These are phyloP conservation scores for Clitoria ternatea DNA, from an alignment of 306 rosid species.

Conservation along the genomic window DNA sequence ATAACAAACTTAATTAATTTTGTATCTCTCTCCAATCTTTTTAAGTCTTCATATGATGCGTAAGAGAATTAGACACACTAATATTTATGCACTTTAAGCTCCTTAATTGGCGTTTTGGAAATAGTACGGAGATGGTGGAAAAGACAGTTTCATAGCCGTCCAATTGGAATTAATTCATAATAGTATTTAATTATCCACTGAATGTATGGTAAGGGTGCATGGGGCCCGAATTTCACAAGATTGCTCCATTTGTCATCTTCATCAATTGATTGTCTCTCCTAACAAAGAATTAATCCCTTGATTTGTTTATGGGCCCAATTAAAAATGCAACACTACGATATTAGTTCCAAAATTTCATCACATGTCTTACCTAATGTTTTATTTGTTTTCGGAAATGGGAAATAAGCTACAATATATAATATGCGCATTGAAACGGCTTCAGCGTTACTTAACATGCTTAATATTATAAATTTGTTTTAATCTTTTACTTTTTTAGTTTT, in stretches of 20 bases:
- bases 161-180: not conserved
- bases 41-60: too few species aligned
- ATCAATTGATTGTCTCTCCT: constrained; percentile 37
- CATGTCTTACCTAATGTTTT: constrained; percentile 32
- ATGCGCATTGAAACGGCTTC: not conserved
- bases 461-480: too few species aligned
- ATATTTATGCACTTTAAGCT: too few species aligned
- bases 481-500: too few species aligned
- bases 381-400: not conserved
- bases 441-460: too few species aligned
- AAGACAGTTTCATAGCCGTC: not conserved
- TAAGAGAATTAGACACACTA: too few species aligned
- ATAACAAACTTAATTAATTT: too few species aligned
- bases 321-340: constrained; percentile 28
- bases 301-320: not conserved
- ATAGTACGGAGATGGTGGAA: not conserved
- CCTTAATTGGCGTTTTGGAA: too few species aligned
- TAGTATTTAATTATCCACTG: not conserved
- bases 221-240: constrained; percentile 30
- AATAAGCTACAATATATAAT: not conserved
- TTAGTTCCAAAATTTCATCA: constrained; percentile 31
- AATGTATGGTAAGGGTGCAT: not conserved
- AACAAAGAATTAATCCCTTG: constrained; percentile 24
- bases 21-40: too few species aligned
- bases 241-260: constrained; percentile 53